Base-by-base conservation (phyloP, 139 green algal genomes). In the Closterium sp. region DNA sequence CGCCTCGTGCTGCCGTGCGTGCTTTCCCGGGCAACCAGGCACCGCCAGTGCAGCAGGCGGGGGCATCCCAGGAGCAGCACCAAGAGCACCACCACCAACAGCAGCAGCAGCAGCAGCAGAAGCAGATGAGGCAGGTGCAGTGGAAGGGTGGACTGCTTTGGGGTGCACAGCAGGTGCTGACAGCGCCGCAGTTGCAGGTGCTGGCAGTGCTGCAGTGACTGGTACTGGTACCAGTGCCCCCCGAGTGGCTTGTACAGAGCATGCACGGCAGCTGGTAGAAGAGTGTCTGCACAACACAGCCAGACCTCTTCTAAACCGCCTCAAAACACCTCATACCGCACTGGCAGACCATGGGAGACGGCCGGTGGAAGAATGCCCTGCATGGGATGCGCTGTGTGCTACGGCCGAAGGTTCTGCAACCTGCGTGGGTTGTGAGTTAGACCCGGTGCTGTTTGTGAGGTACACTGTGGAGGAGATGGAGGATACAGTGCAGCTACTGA, bases 1-100 rank as follows among this genome's bases (percentile, higher is more conserved):
- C 17, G 89, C 84, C 84, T 84, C 84, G 13, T 91, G 89, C 38
- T 79, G 62, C 62, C 62, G 17, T 27, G 34, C 89, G 3, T 91
- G 89, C 38, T 30, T 38, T 22, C 89, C 89, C 38, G 13, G 29
- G 29, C 30, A 79, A 24, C 62, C 62, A 19, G 62, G 19, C 19
- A 79, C 19, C 17, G 29, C 73, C 27, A 38, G 27, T 17, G 32
- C 30, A 87, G 89, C 89, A 84, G 79, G 84, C 29, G 84, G 38
- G 32, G n/a, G 31, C 11, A 28, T 50, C 38, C 38, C 13, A 50
- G 38, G 13, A 50, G 38, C 38, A 50, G 38, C 38, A 50, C 38
- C 13, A 13, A 50, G 38, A 50, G 38, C 38, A 50, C 38, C 38
- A 50, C 38, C 38, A 50, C 38, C 38, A 50, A n/a, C 30, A 88